Percentiles rank a stretch among this genome's conserved stretches.
These are phyloP conservation scores for Talaromyces nanjingensis DNA, from an alignment of 495 filamentous ascomycete genomes.

Conservation along the genomic window DNA sequence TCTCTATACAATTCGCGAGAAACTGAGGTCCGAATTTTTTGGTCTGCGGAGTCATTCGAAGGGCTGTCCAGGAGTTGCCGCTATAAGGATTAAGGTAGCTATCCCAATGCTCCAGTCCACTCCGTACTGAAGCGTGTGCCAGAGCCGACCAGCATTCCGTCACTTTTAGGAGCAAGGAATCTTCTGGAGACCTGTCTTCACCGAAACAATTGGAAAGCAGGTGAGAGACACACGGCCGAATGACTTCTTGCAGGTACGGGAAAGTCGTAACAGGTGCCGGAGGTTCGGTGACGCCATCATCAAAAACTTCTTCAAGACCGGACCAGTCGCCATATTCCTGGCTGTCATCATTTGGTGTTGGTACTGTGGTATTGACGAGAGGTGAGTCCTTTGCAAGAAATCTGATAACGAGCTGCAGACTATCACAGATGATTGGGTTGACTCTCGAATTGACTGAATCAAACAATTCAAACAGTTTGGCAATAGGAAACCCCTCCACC, in stretches of 20 bases:
- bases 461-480: conserved; percentile 31
- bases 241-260: conserved; percentile 31
- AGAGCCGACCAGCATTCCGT: conserved; percentile 53
- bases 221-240: conserved; percentile 46
- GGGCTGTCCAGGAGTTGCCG: conserved; percentile 51
- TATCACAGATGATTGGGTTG: conserved; percentile 30
- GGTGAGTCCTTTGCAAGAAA: conserved; percentile 30
- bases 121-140: conserved; percentile 43
- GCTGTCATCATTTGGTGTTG: conserved; percentile 52
- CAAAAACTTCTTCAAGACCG: conserved; percentile 46
- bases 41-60: conserved; percentile 57
- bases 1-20: conserved; percentile 48
- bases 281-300: conserved; percentile 21
- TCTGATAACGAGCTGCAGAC: conserved; percentile 27
- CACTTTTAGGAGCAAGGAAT: conserved; percentile 48
- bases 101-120: conserved; percentile 44
- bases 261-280: conserved; percentile 18
- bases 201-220: conserved; percentile 66
- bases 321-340: conserved; percentile 69
- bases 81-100: conserved; percentile 51
- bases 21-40: conserved; percentile 58
- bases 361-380: not conserved
- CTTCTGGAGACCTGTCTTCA: conserved; percentile 50
- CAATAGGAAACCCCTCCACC: conserved; percentile 29
- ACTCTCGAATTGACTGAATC: conserved; percentile 26